Percentiles rank a stretch among this genome's conserved stretches.
Conservation (phyloP, 2,329 filamentous ascomycete genomes). For the Phaeoacremonium minimum region DNA sequence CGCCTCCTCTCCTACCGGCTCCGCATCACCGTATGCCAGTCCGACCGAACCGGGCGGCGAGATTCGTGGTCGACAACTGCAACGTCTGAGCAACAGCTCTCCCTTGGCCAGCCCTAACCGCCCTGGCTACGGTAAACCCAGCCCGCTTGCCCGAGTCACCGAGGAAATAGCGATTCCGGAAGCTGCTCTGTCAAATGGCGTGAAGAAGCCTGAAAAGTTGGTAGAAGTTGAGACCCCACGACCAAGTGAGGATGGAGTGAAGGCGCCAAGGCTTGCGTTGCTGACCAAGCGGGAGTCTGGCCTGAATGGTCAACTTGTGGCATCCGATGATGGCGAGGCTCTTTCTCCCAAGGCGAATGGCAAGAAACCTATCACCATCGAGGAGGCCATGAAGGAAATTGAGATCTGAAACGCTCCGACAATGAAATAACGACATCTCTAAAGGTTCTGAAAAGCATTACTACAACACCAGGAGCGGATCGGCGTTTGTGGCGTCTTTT, state of each 20-base stretch:
- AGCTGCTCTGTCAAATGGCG: conserved; percentile 21
- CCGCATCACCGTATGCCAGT: conserved; percentile 60
- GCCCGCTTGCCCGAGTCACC: conserved; percentile 68
- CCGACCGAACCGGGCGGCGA: conserved; percentile 56
- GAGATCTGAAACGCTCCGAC: conserved; percentile 42
- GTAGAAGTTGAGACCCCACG: conserved; percentile 53
- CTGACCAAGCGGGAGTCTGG: conserved; percentile 21
- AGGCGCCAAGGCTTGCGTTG: conserved; percentile 22
- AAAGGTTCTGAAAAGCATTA: conserved; percentile 11
- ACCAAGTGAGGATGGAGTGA: conserved; percentile 37
- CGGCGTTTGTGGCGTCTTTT: conserved; percentile 11
- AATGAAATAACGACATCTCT: conserved; percentile 17
- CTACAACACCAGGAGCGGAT: conserved; percentile 8
- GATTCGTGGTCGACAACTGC: conserved; percentile 66
- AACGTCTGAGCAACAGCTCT: conserved; percentile 62
- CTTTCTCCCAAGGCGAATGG: conserved; percentile 31
- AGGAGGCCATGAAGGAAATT: conserved; percentile 57
- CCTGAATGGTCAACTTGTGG: conserved; percentile 20
- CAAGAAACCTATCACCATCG: conserved; percentile 37
- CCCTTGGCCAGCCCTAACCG: conserved; percentile 61
- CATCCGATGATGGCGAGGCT: conserved; percentile 32
- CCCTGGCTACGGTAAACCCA: conserved; percentile 62
- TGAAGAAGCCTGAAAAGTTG: conserved; percentile 42
- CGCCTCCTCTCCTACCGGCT: conserved; percentile 39
- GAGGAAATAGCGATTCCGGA: conserved; percentile 55